phyloP scores from a whole-genome alignment of 805 yeast species.

The Pichia kluyveri region DNA sequence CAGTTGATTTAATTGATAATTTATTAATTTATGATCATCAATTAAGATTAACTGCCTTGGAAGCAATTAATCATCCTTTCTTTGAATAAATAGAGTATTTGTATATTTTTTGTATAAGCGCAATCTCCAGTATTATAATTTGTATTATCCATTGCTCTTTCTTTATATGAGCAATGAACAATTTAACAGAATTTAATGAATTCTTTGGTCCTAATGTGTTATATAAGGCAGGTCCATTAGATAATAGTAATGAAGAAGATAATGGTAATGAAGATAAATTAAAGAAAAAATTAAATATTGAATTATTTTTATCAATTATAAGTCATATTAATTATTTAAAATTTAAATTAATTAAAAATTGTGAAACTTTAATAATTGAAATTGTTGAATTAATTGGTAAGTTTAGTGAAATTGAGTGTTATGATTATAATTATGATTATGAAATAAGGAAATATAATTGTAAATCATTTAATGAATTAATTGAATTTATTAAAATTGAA shows the following conservation, averaged over 20 bases:
- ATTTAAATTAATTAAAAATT: not conserved
- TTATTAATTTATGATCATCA: constrained; percentile 79
- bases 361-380: not conserved
- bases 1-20: constrained; percentile 57
- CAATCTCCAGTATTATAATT: too few species aligned
- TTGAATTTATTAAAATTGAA: not conserved
- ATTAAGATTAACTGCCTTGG: constrained; percentile 78
- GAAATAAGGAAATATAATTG: not conserved
- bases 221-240: constrained; percentile 1
- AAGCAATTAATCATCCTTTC: constrained; percentile 66
- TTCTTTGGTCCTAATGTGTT: constrained; percentile 10
- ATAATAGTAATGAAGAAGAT: not conserved
- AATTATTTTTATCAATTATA: not conserved
- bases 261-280: not conserved
- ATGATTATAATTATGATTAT: not conserved
- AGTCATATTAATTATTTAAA: not conserved
- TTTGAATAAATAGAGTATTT: constrained; percentile 16
- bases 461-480: not conserved
- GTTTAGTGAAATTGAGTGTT: not conserved
- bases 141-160: too few species aligned
- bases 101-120: not conserved
- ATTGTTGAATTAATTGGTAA: not conserved
- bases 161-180: not conserved
- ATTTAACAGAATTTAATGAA: constrained; percentile 3
- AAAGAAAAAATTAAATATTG: not conserved